A percentile compares a stretch with the other conserved stretches of the same genome.
These are phyloP conservation scores for Strigomonas culicis DNA, from an alignment of 208 protist genomes.

Conservation along the genomic window DNA sequence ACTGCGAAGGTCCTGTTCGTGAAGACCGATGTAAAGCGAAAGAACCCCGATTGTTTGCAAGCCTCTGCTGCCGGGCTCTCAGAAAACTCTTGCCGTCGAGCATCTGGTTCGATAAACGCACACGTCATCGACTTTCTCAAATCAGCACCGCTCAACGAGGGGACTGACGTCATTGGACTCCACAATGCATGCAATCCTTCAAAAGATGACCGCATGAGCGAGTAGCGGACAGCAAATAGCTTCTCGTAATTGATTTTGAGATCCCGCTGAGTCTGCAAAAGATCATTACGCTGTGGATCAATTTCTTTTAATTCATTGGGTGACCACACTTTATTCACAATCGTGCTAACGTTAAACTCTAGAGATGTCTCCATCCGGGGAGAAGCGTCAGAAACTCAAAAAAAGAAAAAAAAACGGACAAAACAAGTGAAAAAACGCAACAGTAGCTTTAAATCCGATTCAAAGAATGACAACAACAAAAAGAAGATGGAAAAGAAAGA, in stretches of 20 bases:
- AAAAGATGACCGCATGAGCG: conserved; percentile 16
- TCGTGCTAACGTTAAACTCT: conserved; percentile 8
- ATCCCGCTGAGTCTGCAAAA: conserved; percentile 5
- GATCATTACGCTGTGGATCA: conserved; percentile 6
- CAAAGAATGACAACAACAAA: conserved; percentile 4
- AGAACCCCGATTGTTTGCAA: conserved; percentile 16
- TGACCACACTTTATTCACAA: conserved; percentile 25
- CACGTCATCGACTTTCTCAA: neutral
- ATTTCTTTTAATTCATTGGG: conserved; percentile 15
- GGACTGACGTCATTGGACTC: conserved; percentile 9
- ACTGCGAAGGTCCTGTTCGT: conserved; percentile 24
- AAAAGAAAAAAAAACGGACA: conserved; percentile 10
- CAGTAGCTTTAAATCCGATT: neutral
- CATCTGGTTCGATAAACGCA: conserved; percentile 5
- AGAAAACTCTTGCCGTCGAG: neutral
- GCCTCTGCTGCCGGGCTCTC: neutral
- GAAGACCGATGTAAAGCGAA: conserved; percentile 15
- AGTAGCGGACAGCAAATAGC: conserved; percentile 10
- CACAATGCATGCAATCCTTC: conserved; percentile 19
- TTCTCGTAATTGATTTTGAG: conserved; percentile 9
- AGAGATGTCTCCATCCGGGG: neutral
- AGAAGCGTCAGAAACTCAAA: neutral
- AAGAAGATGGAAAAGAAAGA: neutral
- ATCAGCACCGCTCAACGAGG: conserved; percentile 2
- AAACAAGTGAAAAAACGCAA: conserved; percentile 9